phyloP scores from a whole-genome alignment of 2,329 filamentous ascomycete genomes.

The Pseudogymnoascus sp. region DNA sequence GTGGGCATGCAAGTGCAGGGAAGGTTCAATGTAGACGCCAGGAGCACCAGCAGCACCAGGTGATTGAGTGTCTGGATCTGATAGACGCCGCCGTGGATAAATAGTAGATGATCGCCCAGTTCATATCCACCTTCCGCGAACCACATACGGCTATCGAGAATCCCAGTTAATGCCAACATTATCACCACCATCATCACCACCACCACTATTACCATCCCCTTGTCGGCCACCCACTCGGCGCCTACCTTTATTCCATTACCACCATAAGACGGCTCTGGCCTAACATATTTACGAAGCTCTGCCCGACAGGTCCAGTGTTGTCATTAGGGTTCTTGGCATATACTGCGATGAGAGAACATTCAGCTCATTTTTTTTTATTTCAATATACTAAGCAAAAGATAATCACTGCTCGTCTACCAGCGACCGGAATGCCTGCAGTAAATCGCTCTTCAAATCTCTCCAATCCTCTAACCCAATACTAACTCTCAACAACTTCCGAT shows the following conservation, averaged over 20 bases:
- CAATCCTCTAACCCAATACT: constrained; percentile 82
- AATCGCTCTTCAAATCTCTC: constrained; percentile 72
- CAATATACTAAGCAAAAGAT: not conserved
- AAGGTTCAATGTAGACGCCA: not conserved
- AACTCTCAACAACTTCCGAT: constrained; percentile 64
- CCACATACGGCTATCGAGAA: not conserved
- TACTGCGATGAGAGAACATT: not conserved
- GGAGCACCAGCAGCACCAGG: not conserved
- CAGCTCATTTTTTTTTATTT: not conserved
- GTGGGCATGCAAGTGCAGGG: not conserved
- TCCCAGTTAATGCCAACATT: no score
- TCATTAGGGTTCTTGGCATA: not conserved
- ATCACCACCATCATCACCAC: no score
- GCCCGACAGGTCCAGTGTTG: no score
- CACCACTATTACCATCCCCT: no score
- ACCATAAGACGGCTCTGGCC: not conserved
- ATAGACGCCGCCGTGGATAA: no score
- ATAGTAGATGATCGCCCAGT: not conserved
- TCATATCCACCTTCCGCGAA: not conserved
- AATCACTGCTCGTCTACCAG: constrained; percentile 13
- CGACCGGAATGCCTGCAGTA: constrained; percentile 54
- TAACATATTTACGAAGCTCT: no score
- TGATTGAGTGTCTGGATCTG: not conserved
- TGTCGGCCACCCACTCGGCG: no score
- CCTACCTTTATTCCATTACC: no score